Conservation (phyloP, 2,329 filamentous ascomycete genomes). For the Balansia obtecta region DNA sequence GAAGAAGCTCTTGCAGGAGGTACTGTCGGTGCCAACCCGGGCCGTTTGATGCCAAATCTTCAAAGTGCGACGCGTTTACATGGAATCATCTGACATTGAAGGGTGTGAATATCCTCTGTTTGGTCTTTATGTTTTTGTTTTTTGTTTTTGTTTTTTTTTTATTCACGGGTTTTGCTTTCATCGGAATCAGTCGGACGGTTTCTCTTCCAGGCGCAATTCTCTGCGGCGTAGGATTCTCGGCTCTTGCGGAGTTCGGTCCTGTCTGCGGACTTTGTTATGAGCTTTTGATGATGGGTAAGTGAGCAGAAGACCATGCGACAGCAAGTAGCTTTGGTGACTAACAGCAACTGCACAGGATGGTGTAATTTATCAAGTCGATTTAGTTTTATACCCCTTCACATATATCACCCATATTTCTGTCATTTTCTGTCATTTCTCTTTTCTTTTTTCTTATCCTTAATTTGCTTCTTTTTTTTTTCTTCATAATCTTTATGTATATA, state of each 20-base stretch:
- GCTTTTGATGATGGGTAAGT: slow-evolving; percentile 2
- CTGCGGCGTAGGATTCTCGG: neutral
- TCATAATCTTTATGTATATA: neutral
- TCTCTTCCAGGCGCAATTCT: neutral
- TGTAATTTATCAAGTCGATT: neutral
- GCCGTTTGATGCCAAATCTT: slow-evolving; percentile 1
- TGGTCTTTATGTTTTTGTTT: neutral
- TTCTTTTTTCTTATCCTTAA: slow-evolving; percentile 3
- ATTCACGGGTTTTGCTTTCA: neutral
- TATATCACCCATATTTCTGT: neutral
- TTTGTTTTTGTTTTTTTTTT: neutral
- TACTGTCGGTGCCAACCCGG: slow-evolving; percentile 19
- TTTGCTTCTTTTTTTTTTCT: neutral
- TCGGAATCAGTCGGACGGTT: neutral
- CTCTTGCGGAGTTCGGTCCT: neutral
- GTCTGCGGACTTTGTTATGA: neutral
- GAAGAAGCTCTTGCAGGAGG: slow-evolving; percentile 34
- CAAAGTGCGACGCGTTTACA: neutral
- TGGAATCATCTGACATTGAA: neutral
- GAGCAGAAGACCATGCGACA: neutral
- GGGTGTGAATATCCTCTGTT: neutral
- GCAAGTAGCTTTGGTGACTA: neutral
- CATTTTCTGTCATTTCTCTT: slow-evolving; percentile 1
- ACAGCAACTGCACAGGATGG: neutral
- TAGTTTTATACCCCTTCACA: slow-evolving; percentile 3